Percentiles rank a stretch among this genome's conserved stretches.
phyloP scores from a whole-genome alignment of 345 rosid species.

The Eucalyptus curtisii region DNA sequence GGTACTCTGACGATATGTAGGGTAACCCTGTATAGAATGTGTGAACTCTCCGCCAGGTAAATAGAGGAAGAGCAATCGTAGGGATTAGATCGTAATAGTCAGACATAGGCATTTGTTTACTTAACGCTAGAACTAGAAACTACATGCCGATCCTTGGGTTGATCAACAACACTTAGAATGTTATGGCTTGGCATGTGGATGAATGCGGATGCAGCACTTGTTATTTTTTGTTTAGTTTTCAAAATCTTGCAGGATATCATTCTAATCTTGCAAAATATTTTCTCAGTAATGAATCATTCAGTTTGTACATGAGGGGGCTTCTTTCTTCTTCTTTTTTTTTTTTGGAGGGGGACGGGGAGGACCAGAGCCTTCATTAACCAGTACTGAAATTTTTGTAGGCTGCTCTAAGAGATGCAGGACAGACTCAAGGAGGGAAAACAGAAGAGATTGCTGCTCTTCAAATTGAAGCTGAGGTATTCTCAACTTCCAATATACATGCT shows the following conservation, averaged over 20 bases:
- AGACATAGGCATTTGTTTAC: background rate
- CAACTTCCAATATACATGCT: background rate
- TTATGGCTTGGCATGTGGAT: background rate
- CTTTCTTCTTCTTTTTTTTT: background rate
- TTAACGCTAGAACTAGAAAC: background rate
- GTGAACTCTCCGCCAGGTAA: background rate
- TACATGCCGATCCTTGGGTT: background rate
- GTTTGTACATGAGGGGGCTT: background rate
- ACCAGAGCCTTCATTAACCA: background rate
- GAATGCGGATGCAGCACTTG: background rate
- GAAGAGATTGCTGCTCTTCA: constrained; percentile 45
- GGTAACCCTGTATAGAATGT: background rate
- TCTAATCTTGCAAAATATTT: background rate
- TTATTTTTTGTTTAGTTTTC: background rate
- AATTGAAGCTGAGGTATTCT: constrained; percentile 67
- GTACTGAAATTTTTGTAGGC: constrained; percentile 34
- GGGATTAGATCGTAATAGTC: background rate
- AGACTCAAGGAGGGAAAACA: constrained; percentile 29
- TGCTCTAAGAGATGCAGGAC: constrained; percentile 51
- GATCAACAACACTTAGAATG: background rate
- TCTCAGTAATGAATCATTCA: background rate
- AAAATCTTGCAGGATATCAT: background rate
- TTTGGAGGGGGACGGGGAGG: background rate
- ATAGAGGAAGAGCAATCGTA: background rate
- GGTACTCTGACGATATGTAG: background rate